These are phyloP conservation scores for Bruguiera sexangula DNA, from an alignment of 345 rosid species.

Conservation along the genomic window DNA sequence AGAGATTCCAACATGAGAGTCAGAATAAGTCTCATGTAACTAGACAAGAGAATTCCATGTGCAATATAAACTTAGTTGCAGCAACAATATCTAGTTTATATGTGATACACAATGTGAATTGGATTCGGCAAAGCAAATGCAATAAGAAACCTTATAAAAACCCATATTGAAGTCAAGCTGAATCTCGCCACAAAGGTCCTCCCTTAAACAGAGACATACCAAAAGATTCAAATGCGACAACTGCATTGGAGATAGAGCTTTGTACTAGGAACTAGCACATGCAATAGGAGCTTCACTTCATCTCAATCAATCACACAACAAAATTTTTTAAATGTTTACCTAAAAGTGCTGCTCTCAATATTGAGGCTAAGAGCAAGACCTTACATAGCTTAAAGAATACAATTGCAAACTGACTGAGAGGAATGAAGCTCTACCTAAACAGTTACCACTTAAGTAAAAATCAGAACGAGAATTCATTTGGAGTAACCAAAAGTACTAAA, in stretches of 20 bases:
- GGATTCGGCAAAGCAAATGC: constrained; percentile 7
- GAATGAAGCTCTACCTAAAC: neutral
- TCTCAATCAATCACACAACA: neutral
- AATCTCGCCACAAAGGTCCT: neutral
- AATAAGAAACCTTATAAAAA: constrained; percentile 8
- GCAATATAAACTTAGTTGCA: constrained; percentile 28
- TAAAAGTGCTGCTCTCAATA: neutral
- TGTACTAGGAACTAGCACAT: neutral
- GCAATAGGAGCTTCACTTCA: neutral
- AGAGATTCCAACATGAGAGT: constrained; percentile 67
- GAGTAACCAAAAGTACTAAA: neutral
- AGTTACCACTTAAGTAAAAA: neutral
- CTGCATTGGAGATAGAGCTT: neutral
- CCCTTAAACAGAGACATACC: neutral
- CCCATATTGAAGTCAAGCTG: neutral
- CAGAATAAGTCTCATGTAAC: constrained; percentile 47
- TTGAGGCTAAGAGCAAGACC: neutral
- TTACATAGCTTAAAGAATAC: neutral
- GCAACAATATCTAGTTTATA: constrained; percentile 14
- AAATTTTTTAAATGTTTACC: neutral
- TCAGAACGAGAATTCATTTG: neutral
- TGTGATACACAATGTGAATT: constrained; percentile 4
- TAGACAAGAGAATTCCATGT: constrained; percentile 37
- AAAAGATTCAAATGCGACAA: neutral
- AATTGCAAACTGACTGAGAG: neutral